Conservation (phyloP, 805 yeast species). For the Metschnikowia anglica region DNA sequence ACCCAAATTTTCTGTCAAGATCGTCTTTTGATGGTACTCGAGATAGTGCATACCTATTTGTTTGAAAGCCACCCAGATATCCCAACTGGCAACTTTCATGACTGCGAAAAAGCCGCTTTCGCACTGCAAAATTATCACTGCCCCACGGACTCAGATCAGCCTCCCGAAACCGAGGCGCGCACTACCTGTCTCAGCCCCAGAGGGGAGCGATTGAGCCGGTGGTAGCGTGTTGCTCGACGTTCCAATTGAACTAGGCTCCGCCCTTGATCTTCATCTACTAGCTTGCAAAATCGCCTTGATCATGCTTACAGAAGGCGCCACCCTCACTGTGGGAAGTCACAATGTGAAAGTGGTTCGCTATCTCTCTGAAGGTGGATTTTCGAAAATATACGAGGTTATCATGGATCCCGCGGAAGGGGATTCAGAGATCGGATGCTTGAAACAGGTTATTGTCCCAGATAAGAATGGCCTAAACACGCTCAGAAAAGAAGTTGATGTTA, state of each 20-base stretch:
- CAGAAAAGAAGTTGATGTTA: constrained; percentile 75
- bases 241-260: not conserved
- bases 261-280: not conserved
- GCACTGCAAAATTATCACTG: not conserved
- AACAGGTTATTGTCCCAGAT: constrained; percentile 71
- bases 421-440: constrained; percentile 61
- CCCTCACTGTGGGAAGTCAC: constrained; percentile 44
- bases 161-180: constrained; percentile 7
- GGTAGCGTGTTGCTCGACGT: not conserved
- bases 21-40: no score
- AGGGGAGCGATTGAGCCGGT: constrained; percentile 5
- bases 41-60: no score
- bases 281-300: not conserved
- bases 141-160: constrained; percentile 2
- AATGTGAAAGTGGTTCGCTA: constrained; percentile 35
- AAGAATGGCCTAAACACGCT: constrained; percentile 64
- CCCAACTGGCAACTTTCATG: no score
- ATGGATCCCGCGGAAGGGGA: constrained; percentile 48
- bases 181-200: constrained; percentile 8
- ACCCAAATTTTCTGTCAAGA: no score
- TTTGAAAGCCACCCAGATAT: no score
- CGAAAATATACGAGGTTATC: constrained; percentile 69
- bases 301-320: constrained; percentile 37
- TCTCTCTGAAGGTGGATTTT: constrained; percentile 66
- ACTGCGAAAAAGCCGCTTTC: no score